A percentile compares a stretch with the other conserved stretches of the same genome.
phyloP scores from a whole-genome alignment of 495 filamentous ascomycete genomes.

The Tuber brumale region DNA sequence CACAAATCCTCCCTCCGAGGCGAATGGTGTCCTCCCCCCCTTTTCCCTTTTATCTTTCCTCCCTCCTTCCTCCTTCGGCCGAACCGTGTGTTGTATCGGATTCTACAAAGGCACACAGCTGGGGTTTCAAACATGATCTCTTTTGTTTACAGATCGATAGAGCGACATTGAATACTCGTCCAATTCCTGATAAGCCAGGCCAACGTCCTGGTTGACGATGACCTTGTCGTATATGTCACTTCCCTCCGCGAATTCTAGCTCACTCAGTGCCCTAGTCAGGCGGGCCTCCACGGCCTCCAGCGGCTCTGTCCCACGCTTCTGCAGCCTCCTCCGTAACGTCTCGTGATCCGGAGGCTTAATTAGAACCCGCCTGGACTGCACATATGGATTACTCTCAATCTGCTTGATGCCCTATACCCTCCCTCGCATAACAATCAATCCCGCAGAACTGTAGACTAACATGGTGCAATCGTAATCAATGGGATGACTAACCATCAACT shows the following conservation, averaged over 20 bases:
- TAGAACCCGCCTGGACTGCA: conserved; percentile 76
- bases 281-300: conserved; percentile 69
- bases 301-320: conserved; percentile 69
- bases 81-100: background rate
- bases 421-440: conserved; percentile 2
- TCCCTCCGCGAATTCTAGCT: conserved; percentile 69
- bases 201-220: conserved; percentile 79
- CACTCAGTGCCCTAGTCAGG: conserved; percentile 65
- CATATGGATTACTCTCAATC: conserved; percentile 60
- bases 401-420: conserved; percentile 70
- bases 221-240: conserved; percentile 66
- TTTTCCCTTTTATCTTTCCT: background rate
- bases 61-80: background rate
- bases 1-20: background rate
- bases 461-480: background rate
- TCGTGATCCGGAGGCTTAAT: conserved; percentile 68
- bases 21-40: background rate
- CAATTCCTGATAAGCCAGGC: conserved; percentile 69
- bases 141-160: background rate
- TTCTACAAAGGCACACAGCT: background rate
- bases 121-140: background rate
- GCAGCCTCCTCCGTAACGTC: conserved; percentile 66
- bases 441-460: background rate
- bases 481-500: conserved; percentile 41
- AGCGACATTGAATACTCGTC: conserved; percentile 49